phyloP scores from a whole-genome alignment of 768 basidiomycete genomes.

The Calvatia gigantea region DNA sequence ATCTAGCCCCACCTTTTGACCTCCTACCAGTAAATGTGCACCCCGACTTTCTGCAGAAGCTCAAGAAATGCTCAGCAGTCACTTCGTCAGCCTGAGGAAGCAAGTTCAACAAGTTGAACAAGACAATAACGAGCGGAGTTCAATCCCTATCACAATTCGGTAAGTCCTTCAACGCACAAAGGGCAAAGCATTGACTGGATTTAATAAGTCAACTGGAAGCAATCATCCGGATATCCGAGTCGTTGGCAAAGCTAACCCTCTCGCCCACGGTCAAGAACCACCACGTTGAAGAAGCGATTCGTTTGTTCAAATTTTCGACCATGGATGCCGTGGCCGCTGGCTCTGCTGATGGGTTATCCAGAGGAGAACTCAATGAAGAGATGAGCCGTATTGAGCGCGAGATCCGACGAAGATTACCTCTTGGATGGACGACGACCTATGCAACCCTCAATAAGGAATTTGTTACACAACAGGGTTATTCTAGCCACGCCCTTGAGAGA shows the following conservation, averaged over 20 bases:
- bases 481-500: conserved; percentile 86
- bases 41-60: conserved; percentile 91
- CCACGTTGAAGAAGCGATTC: conserved; percentile 97
- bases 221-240: conserved; percentile 97
- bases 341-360: conserved; percentile 86
- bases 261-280: conserved; percentile 83
- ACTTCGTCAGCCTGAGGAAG: conserved; percentile 90
- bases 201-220: conserved; percentile 83
- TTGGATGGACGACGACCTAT: conserved; percentile 97
- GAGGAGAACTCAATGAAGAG: conserved; percentile 91
- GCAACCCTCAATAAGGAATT: conserved; percentile 92
- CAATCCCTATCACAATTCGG: conserved; percentile 98
- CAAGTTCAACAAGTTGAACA: conserved; percentile 94
- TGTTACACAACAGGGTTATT: conserved; percentile 88
- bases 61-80: conserved; percentile 93
- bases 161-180: conserved; percentile 31
- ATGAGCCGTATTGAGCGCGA: conserved; percentile 89
- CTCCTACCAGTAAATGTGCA: conserved; percentile 78
- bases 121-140: conserved; percentile 96
- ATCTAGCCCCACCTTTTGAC: background rate
- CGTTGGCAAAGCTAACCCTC: conserved; percentile 91
- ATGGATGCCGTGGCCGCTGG: conserved; percentile 99
- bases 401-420: conserved; percentile 74
- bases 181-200: background rate
- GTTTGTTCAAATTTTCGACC: conserved; percentile 96